phyloP scores from a whole-genome alignment of 2,329 filamentous ascomycete genomes.

The Aspergillus hortae region DNA sequence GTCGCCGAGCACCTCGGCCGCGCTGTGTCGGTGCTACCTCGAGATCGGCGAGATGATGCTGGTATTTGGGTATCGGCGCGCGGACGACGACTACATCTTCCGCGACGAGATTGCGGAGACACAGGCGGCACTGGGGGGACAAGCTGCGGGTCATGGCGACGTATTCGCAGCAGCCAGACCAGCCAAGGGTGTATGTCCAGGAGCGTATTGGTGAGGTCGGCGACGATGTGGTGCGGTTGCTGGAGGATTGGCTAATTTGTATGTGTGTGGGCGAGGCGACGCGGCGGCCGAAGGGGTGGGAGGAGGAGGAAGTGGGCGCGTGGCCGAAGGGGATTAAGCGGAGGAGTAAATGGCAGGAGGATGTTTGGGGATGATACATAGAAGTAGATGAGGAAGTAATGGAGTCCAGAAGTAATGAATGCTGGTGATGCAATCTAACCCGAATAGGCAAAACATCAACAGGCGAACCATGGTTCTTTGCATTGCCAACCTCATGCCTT shows the following conservation, averaged over 20 bases:
- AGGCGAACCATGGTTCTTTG: slow-evolving; percentile 6
- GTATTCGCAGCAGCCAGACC: slow-evolving; percentile 22
- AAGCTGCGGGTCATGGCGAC: slow-evolving; percentile 22
- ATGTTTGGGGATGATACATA: slow-evolving; percentile 42
- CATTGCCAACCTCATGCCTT: not conserved
- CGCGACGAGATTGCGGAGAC: slow-evolving; percentile 26
- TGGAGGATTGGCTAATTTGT: slow-evolving; percentile 38
- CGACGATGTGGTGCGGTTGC: slow-evolving; percentile 28
- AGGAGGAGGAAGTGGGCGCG: slow-evolving; percentile 38
- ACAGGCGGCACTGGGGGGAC: slow-evolving; percentile 13
- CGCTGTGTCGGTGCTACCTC: slow-evolving; percentile 83
- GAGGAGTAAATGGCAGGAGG: slow-evolving; percentile 52
- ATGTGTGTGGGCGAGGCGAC: slow-evolving; percentile 40
- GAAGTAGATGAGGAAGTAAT: slow-evolving; percentile 12
- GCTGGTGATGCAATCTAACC: not conserved
- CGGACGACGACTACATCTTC: slow-evolving; percentile 37
- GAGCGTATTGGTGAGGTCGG: slow-evolving; percentile 32
- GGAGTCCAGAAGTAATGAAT: slow-evolving; percentile 37
- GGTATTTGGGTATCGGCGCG: slow-evolving; percentile 42
- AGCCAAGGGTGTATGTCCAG: slow-evolving; percentile 35
- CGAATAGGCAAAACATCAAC: slow-evolving; percentile 9
- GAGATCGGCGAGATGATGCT: slow-evolving; percentile 53
- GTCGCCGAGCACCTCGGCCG: slow-evolving; percentile 83
- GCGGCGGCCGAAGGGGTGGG: slow-evolving; percentile 33
- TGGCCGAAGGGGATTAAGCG: slow-evolving; percentile 50